Percentiles rank a stretch among this genome's conserved stretches.
phyloP scores from a whole-genome alignment of 805 yeast genomes.

The Candida mattraensis region DNA sequence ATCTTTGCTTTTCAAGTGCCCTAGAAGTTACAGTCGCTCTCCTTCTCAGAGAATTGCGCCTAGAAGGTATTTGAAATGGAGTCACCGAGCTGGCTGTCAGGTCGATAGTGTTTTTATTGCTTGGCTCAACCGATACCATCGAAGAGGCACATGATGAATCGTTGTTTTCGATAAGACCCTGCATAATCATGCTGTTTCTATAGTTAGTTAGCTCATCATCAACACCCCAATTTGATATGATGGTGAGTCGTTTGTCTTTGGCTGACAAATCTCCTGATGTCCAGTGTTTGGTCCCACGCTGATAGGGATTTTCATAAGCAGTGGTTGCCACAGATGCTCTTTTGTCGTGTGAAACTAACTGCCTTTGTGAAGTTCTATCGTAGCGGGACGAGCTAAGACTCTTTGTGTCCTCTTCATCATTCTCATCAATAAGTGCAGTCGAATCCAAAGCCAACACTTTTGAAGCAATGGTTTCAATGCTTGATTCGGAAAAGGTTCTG shows the following conservation, averaged over 20 bases:
- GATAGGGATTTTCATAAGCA: slow-evolving; percentile 5
- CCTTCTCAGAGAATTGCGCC: slow-evolving; percentile 15
- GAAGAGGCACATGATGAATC: slow-evolving; percentile 3
- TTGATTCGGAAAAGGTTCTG: slow-evolving; percentile 3
- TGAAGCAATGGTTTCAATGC: slow-evolving; percentile 8
- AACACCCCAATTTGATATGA: slow-evolving; percentile 15
- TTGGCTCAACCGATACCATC: neutral
- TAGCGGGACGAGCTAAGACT: slow-evolving; percentile 7
- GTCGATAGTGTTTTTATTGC: neutral
- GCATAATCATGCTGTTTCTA: slow-evolving; percentile 13
- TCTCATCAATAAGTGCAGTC: slow-evolving; percentile 7
- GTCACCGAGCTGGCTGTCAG: slow-evolving; percentile 4
- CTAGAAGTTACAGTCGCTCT: slow-evolving; percentile 14
- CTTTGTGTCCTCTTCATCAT: slow-evolving; percentile 5
- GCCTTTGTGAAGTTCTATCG: slow-evolving; percentile 1
- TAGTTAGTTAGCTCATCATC: slow-evolving; percentile 6
- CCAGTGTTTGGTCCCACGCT: neutral
- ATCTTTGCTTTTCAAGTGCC: slow-evolving; percentile 8
- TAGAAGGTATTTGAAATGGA: slow-evolving; percentile 12
- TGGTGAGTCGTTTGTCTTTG: slow-evolving; percentile 8
- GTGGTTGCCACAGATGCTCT: neutral
- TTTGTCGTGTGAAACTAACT: slow-evolving; percentile 5
- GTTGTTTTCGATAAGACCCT: slow-evolving; percentile 11
- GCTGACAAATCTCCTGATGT: neutral
- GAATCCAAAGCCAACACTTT: slow-evolving; percentile 4